Conservation (phyloP, 1,284 basidiomycete genomes). For the Apiotrichum domesticum region DNA sequence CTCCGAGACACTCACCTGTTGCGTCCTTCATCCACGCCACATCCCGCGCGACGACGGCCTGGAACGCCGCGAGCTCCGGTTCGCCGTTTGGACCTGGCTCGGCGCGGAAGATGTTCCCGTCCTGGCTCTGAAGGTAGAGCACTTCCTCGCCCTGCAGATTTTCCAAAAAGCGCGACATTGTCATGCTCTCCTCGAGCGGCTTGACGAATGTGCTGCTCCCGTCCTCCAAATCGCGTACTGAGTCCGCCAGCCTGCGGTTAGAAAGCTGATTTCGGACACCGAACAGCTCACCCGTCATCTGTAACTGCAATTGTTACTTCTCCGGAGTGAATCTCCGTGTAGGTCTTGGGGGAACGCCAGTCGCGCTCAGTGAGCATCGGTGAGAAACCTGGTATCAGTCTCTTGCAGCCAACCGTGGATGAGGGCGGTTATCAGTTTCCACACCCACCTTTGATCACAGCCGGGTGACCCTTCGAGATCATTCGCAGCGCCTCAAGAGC, state of each 20-base stretch:
- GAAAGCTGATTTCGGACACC: neutral
- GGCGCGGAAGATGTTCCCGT: conserved; percentile 67
- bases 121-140: conserved; percentile 79
- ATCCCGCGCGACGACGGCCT: conserved; percentile 59
- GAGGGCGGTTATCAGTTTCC: too few relatives aligned
- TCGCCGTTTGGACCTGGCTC: conserved; percentile 20
- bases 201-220: conserved; percentile 68
- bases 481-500: conserved; percentile 67
- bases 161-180: conserved; percentile 56
- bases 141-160: conserved; percentile 47
- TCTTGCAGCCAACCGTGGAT: neutral
- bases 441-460: conserved; percentile 60
- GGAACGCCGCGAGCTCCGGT: conserved; percentile 61
- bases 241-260: conserved; percentile 63
- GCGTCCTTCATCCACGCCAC: conserved; percentile 69
- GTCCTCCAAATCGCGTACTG: conserved; percentile 54
- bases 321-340: conserved; percentile 52
- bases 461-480: conserved; percentile 68
- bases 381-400: conserved; percentile 27
- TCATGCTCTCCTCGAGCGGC: conserved; percentile 63
- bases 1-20: conserved; percentile 54
- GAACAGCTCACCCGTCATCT: conserved; percentile 61
- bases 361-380: conserved; percentile 17
- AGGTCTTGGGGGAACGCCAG: conserved; percentile 25
- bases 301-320: conserved; percentile 69